Evolutionary conservation across 148 eudicot genomes (phyloP), one percentile per base, ranked within the genome.

Genomic region (Dianthus caryophyllus): DNA sequence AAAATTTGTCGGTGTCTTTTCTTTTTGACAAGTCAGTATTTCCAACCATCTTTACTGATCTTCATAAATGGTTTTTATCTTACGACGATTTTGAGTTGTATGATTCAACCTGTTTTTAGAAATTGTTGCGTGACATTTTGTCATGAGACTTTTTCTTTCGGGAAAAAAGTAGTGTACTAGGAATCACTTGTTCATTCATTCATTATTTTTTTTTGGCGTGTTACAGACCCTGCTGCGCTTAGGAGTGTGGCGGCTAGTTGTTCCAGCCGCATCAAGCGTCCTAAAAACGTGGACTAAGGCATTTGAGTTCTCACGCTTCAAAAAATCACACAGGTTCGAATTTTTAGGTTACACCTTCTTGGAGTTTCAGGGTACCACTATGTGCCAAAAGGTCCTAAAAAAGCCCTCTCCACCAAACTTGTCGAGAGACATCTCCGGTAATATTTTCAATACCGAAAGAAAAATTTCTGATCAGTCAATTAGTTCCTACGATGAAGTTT

Each of bases 231-330:
- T 95, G 12, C 64, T 57, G 63, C 80, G 82, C 54, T 67, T 95
- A 31, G 96, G 99, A 72, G 94, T 95, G 50, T 86, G 84, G 77
- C 87, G 81, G 78, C 85, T 95, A 46, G 85, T 90, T 71, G 81
- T 95, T 75, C 97, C 99, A 41, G 90, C 97, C 1, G 85, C 82
- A 66, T 83, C 87, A 50, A 82, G 75, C 69, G 87, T 87, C 24
- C 72, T 95, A 36, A 68, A 77, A 75, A 84, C 99, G 46, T 95
- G 99, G 99, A 86, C 80, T 38, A 71, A 72, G 9, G 78, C 89
- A 33, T 95, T 95, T 78, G 99, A 96, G 22, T 95, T 86, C 79
- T 81, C 86, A 18, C 76, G 61, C 64, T 72, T 88, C 81, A 50
- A 73, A 26, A 47, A 65, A 22, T 54, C 73, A 0, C 91, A 90